Conservation (phyloP, 768 basidiomycete genomes). For the Suillus occidentalis region DNA sequence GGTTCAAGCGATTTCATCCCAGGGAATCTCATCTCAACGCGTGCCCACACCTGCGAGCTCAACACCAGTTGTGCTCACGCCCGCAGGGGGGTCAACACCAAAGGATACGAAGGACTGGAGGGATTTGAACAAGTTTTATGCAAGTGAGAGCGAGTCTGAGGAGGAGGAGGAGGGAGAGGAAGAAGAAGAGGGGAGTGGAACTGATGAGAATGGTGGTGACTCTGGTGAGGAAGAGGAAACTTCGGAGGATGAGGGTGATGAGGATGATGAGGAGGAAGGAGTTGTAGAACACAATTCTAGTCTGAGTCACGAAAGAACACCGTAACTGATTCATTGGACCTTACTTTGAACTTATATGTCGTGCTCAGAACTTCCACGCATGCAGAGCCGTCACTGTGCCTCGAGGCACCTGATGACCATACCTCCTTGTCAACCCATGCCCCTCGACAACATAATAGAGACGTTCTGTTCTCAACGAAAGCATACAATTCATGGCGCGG, state of each 20-base stretch:
- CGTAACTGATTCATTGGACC: not conserved
- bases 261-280: constrained; percentile 22
- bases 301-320: not conserved
- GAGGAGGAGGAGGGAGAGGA: constrained; percentile 31
- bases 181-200: constrained; percentile 21
- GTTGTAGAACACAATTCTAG: not conserved
- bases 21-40: constrained; percentile 26
- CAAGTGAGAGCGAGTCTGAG: constrained; percentile 34
- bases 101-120: constrained; percentile 47
- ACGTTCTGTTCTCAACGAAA: not conserved
- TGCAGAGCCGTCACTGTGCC: not conserved
- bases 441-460: not conserved
- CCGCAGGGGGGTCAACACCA: constrained; percentile 47
- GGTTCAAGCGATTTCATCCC: constrained; percentile 41
- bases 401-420: not conserved
- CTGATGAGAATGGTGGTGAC: constrained; percentile 20
- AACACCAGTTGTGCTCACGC: constrained; percentile 59
- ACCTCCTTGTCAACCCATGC: not conserved
- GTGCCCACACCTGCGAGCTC: constrained; percentile 30
- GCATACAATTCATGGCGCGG: not conserved
- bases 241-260: constrained; percentile 26
- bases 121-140: constrained; percentile 80
- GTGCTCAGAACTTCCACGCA: not conserved
- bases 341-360: not conserved
- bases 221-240: constrained; percentile 29